A percentile compares a stretch with the other conserved stretches of the same genome.
Conservation (phyloP, 176 grass and related monocot species). For the Aegilops tauschii region DNA sequence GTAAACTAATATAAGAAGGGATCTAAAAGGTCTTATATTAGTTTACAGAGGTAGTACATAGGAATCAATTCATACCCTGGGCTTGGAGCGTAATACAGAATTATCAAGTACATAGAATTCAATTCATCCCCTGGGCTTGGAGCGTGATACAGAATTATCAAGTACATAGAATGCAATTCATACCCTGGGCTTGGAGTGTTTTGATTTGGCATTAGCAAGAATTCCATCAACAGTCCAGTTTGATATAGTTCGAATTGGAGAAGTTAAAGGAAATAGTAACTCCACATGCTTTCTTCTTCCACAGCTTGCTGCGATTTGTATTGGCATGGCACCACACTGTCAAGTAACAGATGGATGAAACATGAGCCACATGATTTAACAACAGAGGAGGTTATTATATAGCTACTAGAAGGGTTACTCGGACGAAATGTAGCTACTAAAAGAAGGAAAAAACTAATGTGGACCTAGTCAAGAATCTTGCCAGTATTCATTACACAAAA, state of each 20-base stretch:
- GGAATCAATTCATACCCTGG: constrained; percentile 25
- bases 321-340: constrained; percentile 31
- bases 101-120: not conserved
- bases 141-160: too few relatives aligned
- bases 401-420: not conserved
- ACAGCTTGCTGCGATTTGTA: constrained; percentile 27
- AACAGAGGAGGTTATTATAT: not conserved
- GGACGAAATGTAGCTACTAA: not conserved
- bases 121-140: constrained; percentile 11
- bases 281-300: constrained; percentile 38
- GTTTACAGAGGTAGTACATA: not conserved
- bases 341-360: constrained; percentile 7
- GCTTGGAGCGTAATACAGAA: constrained; percentile 9
- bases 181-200: constrained; percentile 21
- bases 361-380: not conserved
- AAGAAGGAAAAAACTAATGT: constrained; percentile 4
- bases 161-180: not conserved
- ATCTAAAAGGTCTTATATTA: too few relatives aligned
- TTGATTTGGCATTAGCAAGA: constrained; percentile 15
- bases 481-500: not conserved
- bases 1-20: too few relatives aligned
- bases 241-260: constrained; percentile 16
- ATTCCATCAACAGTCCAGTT: constrained; percentile 33
- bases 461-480: not conserved
- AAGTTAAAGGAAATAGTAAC: constrained; percentile 30